Evolutionary conservation across 768 basidiomycete genomes (phyloP), one percentile per base, ranked within the genome.

Genomic region (Cytidiella melzeri): DNA sequence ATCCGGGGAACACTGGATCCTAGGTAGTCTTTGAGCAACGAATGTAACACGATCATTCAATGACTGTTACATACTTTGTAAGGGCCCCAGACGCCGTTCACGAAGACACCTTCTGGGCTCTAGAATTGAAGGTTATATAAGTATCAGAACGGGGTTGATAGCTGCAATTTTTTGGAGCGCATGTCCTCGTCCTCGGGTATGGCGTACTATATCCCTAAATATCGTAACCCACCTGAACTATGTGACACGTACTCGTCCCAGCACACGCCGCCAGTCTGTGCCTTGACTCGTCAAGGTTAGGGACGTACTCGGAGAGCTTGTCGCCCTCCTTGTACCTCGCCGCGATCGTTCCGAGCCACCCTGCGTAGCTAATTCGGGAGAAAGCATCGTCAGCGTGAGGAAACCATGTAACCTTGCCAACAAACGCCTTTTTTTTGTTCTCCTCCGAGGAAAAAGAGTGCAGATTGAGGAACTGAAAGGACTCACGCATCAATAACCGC

Each of bases 271-370:
- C 95, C 18, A 99, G 72, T 36, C 95, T 75, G 59, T 88, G 82
- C 12, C 75, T 71, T 5, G 90, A 90, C 55, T 95, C 89, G 5
- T 83, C 76, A 6, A 96, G 69, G 11, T 73, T 69, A 13, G 91
- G 88, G 19, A 74, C 60, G 10, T 66, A 62, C 18, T 69, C 69
- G 0, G 76, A 79, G n/a, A 80, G 52, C 51, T 70, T 66, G 27
- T 78, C 71, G 45, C 76, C 75, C 41, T 67, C 63, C 20, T 65
- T 71, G 53, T 81, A 82, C 36, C 84, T 72, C 15, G 92, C 92
- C 5, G 88, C 95, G 39, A 96, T 81, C 0, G 95, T 98, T 11
- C 96, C 96, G 56, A 98, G 72, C 96, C 95, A 98, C 19, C 96
- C 96, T 2, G 96, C 92, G 66, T 98, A 86, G 3, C 86, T 87